phyloP scores from a whole-genome alignment of 352 stramenopile species.

The Phytophthora hybrid region DNA sequence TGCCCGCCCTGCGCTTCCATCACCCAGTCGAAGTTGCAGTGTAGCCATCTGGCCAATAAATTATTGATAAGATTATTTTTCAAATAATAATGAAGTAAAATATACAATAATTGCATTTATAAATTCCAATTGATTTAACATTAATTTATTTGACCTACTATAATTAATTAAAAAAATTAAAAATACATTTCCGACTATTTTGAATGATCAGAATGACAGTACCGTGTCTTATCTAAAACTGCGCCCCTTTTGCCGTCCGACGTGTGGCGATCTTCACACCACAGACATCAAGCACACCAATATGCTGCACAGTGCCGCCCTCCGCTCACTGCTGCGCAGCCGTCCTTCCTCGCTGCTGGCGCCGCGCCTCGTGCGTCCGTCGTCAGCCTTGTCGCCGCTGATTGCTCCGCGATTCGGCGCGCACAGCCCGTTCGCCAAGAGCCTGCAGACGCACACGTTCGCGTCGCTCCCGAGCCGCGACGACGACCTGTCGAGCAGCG shows the following conservation, averaged over 20 bases:
- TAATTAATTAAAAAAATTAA: too few relatives aligned
- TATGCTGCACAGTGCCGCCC: constrained; percentile 39
- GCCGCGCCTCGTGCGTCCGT: constrained; percentile 29
- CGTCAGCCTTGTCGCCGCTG: constrained; percentile 15
- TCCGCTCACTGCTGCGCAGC: constrained; percentile 43
- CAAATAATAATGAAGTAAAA: too few relatives aligned
- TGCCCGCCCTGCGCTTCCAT: too few relatives aligned
- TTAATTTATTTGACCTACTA: too few relatives aligned
- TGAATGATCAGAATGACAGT: constrained; percentile 6
- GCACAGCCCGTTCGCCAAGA: constrained; percentile 34
- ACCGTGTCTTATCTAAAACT: constrained; percentile 10
- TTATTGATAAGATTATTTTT: too few relatives aligned
- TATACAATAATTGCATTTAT: too few relatives aligned
- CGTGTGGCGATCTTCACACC: constrained; percentile 20
- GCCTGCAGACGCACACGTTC: constrained; percentile 59
- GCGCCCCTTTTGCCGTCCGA: neutral
- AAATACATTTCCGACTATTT: too few relatives aligned
- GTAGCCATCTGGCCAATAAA: too few relatives aligned
- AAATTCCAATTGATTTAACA: too few relatives aligned
- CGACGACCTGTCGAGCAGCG: constrained; percentile 37
- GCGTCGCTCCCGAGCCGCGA: constrained; percentile 52
- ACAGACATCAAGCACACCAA: neutral
- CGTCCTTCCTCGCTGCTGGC: constrained; percentile 24
- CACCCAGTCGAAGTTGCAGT: too few relatives aligned
- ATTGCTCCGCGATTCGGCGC: constrained; percentile 23